phyloP scores from a whole-genome alignment of 176 grass and related monocot genomes.

The Aegilops longissima region DNA sequence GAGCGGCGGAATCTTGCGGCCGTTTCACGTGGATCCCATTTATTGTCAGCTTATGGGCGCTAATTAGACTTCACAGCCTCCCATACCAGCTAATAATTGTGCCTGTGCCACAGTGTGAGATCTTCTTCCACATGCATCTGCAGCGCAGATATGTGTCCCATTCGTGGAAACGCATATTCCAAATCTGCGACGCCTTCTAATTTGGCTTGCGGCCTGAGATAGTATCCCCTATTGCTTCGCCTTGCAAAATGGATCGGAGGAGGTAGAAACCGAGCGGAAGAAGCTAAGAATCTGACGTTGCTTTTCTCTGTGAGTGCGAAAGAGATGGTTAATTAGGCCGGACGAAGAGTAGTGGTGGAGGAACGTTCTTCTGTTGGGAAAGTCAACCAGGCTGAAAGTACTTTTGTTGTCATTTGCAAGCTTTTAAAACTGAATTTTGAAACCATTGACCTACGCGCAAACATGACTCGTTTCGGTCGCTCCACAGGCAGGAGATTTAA shows the following conservation, averaged over 20 bases:
- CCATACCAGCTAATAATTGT: background rate
- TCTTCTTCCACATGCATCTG: background rate
- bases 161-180: background rate
- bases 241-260: background rate
- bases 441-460: background rate
- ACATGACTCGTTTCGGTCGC: background rate
- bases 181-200: too few relatives aligned
- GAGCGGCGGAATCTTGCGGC: background rate
- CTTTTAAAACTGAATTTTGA: background rate
- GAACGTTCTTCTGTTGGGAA: constrained; percentile 7
- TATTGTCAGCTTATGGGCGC: background rate
- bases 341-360: background rate
- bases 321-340: background rate
- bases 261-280: background rate
- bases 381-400: constrained; percentile 10
- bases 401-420: background rate
- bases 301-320: background rate
- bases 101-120: background rate
- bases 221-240: background rate
- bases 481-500: background rate
- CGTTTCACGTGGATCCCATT: constrained; percentile 27
- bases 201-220: background rate
- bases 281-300: constrained; percentile 1
- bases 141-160: background rate
- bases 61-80: background rate